Evolutionary conservation across 176 grass and related monocot species (phyloP).

Genomic region (Oryza longistaminata): DNA sequence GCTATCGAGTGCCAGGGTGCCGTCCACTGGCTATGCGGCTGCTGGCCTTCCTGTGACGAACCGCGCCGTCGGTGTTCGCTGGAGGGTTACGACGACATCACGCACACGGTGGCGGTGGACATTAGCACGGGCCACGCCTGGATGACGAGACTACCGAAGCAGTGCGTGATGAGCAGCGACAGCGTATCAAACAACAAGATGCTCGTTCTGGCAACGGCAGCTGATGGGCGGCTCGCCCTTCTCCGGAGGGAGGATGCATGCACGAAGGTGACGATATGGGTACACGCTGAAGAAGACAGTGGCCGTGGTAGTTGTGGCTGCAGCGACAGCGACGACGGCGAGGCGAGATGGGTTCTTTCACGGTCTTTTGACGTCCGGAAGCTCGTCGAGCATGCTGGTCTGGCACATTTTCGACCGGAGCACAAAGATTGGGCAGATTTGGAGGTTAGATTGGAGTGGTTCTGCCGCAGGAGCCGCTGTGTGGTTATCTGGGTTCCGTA

Average conservation of each 20-base stretch:
- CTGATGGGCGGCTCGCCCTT: not conserved
- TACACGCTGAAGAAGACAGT: not conserved
- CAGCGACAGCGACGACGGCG: not conserved
- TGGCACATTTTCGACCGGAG: not conserved
- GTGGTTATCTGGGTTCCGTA: too few relatives aligned
- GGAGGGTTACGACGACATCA: too few relatives aligned
- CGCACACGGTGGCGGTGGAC: too few relatives aligned
- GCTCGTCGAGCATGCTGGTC: conserved; percentile 14
- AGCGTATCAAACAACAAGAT: not conserved
- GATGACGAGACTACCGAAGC: too few relatives aligned
- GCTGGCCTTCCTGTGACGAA: too few relatives aligned
- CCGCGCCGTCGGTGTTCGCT: too few relatives aligned
- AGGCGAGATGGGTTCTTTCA: not conserved
- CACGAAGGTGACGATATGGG: not conserved
- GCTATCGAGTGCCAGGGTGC: too few relatives aligned
- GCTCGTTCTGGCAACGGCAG: not conserved
- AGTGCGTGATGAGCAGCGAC: too few relatives aligned
- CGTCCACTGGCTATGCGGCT: too few relatives aligned
- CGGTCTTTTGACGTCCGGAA: not conserved
- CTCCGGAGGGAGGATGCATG: not conserved
- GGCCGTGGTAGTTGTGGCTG: too few relatives aligned
- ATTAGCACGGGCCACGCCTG: too few relatives aligned
- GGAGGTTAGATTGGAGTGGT: not conserved
- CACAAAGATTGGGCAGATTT: conserved; percentile 7
- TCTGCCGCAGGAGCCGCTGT: too few relatives aligned